phyloP scores from a whole-genome alignment of 164 flowering plant genomes.

The Chloranthus sessilifolius region DNA sequence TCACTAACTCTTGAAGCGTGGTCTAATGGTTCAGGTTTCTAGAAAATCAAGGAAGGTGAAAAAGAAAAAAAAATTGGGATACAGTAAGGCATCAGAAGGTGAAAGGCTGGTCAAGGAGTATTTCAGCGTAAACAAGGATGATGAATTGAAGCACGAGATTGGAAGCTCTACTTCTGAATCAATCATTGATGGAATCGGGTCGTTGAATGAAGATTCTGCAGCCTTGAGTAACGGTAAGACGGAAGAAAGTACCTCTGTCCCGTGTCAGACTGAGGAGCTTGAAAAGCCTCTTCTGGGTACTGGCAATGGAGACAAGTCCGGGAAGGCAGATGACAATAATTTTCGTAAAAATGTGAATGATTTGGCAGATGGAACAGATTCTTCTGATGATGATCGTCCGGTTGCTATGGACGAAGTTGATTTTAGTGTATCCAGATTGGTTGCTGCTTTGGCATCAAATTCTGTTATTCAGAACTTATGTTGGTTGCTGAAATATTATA shows the following conservation, averaged over 20 bases:
- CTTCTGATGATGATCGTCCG: slow-evolving; percentile 62
- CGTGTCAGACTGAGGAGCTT: slow-evolving; percentile 25
- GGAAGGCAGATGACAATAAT: slow-evolving; percentile 19
- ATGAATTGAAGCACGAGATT: slow-evolving; percentile 14
- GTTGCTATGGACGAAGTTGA: slow-evolving; percentile 63
- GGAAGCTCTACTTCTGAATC: slow-evolving; percentile 21
- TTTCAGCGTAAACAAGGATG: slow-evolving; percentile 11
- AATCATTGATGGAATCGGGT: slow-evolving; percentile 11
- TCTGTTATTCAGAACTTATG: slow-evolving; percentile 64
- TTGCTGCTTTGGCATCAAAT: slow-evolving; percentile 65
- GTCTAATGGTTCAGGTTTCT: slow-evolving; percentile 54
- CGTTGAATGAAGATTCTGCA: slow-evolving; percentile 9
- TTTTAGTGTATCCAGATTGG: slow-evolving; percentile 57
- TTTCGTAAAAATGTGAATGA: slow-evolving; percentile 13
- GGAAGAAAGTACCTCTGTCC: slow-evolving; percentile 11
- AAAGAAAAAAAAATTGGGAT: slow-evolving; percentile 34
- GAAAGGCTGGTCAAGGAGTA: slow-evolving; percentile 16
- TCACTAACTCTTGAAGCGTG: slow-evolving; percentile 2
- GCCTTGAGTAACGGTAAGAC: slow-evolving; percentile 23
- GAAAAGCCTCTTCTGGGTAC: slow-evolving; percentile 14
- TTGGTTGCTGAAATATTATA: slow-evolving; percentile 91
- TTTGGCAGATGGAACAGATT: slow-evolving; percentile 30
- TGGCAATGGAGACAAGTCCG: slow-evolving; percentile 17
- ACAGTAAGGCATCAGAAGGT: slow-evolving; percentile 23
- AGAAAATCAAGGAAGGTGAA: slow-evolving; percentile 55